Percentiles rank a stretch among this genome's conserved stretches.
These are phyloP conservation scores for Paxillus rubicundulus DNA, from an alignment of 768 basidiomycete genomes.

Conservation along the genomic window DNA sequence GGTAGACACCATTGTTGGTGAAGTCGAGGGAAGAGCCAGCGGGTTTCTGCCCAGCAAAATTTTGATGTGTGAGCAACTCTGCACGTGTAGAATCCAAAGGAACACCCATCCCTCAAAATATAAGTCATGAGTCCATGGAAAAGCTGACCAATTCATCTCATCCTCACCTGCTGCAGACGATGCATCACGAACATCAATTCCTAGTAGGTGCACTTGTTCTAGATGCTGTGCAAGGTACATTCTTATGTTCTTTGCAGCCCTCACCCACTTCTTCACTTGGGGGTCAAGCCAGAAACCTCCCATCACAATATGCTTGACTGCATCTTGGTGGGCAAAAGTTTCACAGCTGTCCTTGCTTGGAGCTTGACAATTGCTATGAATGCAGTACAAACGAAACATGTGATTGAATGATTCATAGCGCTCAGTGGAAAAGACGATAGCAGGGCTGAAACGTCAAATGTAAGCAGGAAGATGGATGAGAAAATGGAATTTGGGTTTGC, in stretches of 20 bases:
- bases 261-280: not conserved
- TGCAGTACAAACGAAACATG: conserved; percentile 21
- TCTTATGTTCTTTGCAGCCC: not conserved
- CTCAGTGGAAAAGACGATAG: conserved; percentile 26
- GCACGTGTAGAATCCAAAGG: too few species aligned
- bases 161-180: not conserved
- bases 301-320: conserved; percentile 9
- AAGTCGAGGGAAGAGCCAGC: too few species aligned
- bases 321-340: conserved; percentile 2
- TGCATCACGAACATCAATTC: not conserved
- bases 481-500: conserved; percentile 28
- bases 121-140: too few species aligned
- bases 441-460: conserved; percentile 25
- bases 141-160: not conserved
- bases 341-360: conserved; percentile 21
- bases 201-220: not conserved
- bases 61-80: too few species aligned
- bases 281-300: conserved; percentile 10
- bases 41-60: too few species aligned
- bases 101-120: too few species aligned
- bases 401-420: conserved; percentile 23
- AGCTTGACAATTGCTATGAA: conserved; percentile 25
- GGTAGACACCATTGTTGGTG: too few species aligned
- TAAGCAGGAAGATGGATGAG: conserved; percentile 22
- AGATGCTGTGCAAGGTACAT: not conserved